Conservation (phyloP, 108 stramenopile species). For the Nitzschia sp. region DNA sequence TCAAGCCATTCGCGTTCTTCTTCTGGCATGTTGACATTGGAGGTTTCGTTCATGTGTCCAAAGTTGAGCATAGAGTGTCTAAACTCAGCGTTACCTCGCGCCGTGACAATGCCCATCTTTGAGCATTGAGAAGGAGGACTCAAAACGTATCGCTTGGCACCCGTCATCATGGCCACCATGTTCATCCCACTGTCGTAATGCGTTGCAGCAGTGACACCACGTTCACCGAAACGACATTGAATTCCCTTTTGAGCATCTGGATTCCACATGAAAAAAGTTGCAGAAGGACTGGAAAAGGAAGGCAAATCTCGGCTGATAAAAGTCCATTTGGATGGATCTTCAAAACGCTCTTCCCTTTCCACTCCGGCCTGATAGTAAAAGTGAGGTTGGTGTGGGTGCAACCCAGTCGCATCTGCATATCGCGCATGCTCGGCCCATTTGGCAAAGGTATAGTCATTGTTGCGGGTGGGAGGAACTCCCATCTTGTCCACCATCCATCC, state of each 20-base stretch:
- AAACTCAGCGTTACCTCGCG: conserved; percentile 60
- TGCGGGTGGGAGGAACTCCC: conserved; percentile 68
- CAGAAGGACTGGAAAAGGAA: conserved; percentile 54
- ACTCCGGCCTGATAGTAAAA: conserved; percentile 83
- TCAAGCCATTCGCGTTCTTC: conserved; percentile 71
- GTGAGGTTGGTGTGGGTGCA: conserved; percentile 59
- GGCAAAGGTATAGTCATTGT: conserved; percentile 62
- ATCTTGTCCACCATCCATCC: conserved; percentile 55
- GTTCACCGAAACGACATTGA: conserved; percentile 84
- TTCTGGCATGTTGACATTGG: conserved; percentile 57
- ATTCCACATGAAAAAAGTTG: conserved; percentile 67
- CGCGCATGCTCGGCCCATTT: conserved; percentile 73
- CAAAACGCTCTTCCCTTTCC: conserved; percentile 53
- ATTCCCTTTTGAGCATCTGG: conserved; percentile 78
- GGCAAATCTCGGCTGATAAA: conserved; percentile 79
- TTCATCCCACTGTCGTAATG: conserved; percentile 93
- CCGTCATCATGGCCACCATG: conserved; percentile 92
- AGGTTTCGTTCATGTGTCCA: conserved; percentile 58
- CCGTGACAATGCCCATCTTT: conserved; percentile 74
- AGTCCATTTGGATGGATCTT: conserved; percentile 44
- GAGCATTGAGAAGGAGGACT: conserved; percentile 82
- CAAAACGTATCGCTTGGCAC: conserved; percentile 92
- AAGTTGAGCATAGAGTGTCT: conserved; percentile 87
- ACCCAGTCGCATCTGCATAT: conserved; percentile 68
- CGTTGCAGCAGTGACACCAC: conserved; percentile 91